Evolutionary conservation across 2,329 filamentous ascomycete genomes (phyloP).

Genomic region (Beauveria scarabaeidicola): DNA sequence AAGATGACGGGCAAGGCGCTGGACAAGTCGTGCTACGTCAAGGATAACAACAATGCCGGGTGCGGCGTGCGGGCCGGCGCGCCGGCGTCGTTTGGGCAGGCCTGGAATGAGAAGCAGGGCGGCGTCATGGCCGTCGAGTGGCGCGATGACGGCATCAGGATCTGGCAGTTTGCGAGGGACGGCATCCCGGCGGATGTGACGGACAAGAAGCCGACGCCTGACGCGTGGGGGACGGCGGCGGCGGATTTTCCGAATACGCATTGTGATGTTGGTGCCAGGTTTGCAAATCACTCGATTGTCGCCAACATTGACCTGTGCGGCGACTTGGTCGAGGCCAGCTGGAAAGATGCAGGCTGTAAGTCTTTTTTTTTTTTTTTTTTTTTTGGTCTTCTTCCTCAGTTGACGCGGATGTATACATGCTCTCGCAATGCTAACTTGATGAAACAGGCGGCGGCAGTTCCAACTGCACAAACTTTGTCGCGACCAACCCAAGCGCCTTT

Average conservation of each 20-base stretch:
- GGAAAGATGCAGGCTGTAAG: constrained; percentile 37
- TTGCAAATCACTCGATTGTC: constrained; percentile 57
- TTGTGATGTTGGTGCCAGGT: constrained; percentile 51
- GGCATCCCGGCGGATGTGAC: constrained; percentile 45
- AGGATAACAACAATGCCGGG: constrained; percentile 44
- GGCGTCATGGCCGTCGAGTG: constrained; percentile 55
- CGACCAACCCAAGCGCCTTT: constrained; percentile 47
- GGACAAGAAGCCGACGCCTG: constrained; percentile 46
- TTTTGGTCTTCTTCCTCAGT: background rate
- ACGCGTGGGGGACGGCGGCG: constrained; percentile 50
- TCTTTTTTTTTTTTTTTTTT: background rate
- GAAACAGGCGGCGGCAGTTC: constrained; percentile 39
- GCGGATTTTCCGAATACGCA: constrained; percentile 58
- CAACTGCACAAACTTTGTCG: constrained; percentile 49
- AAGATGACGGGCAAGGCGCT: constrained; percentile 39
- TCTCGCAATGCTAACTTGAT: constrained; percentile 15
- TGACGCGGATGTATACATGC: no score
- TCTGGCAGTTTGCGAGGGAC: constrained; percentile 50
- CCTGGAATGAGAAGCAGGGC: constrained; percentile 45
- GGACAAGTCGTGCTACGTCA: constrained; percentile 41
- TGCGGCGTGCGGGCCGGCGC: constrained; percentile 42
- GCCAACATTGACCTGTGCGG: constrained; percentile 60
- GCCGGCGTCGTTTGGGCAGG: constrained; percentile 37
- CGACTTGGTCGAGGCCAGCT: constrained; percentile 40
- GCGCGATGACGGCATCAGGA: constrained; percentile 50